Conservation (phyloP, 352 stramenopile species). For the Blastocystis sp. region DNA sequence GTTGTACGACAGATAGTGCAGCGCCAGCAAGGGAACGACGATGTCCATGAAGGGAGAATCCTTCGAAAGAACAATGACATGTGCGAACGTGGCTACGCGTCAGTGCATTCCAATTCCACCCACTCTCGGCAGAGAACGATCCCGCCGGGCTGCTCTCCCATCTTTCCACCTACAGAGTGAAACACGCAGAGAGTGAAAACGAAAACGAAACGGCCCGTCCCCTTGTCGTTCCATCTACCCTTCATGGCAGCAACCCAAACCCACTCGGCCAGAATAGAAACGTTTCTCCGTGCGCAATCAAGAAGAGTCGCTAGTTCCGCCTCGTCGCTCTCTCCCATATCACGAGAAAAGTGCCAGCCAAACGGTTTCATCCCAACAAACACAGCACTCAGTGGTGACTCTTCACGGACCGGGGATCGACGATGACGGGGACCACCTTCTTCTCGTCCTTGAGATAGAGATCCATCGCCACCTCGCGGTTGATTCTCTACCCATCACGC, state of each 20-base stretch:
- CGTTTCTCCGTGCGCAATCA: neutral
- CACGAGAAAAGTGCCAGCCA: neutral
- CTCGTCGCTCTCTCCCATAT: neutral
- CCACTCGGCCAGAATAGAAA: neutral
- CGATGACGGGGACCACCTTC: slow-evolving; percentile 43
- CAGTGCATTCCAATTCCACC: too few relatives aligned
- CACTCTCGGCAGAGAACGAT: neutral
- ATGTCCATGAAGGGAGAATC: neutral
- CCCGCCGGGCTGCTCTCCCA: neutral
- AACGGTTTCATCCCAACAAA: neutral
- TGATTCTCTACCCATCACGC: slow-evolving; percentile 40
- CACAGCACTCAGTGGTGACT: slow-evolving; percentile 30
- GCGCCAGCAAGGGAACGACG: neutral
- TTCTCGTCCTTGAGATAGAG: slow-evolving; percentile 23
- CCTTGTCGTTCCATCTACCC: neutral
- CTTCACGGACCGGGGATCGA: slow-evolving; percentile 21
- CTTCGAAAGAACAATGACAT: neutral
- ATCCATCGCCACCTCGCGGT: slow-evolving; percentile 6
- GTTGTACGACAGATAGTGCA: neutral
- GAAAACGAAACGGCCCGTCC: neutral
- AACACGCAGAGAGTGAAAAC: neutral
- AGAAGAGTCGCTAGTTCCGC: neutral
- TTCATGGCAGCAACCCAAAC: neutral
- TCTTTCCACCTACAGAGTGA: neutral
- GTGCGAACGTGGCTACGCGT: neutral